Evolutionary conservation across 169 alveolate species (phyloP).

Genomic region (Cryptosporidium ubiquitum): DNA sequence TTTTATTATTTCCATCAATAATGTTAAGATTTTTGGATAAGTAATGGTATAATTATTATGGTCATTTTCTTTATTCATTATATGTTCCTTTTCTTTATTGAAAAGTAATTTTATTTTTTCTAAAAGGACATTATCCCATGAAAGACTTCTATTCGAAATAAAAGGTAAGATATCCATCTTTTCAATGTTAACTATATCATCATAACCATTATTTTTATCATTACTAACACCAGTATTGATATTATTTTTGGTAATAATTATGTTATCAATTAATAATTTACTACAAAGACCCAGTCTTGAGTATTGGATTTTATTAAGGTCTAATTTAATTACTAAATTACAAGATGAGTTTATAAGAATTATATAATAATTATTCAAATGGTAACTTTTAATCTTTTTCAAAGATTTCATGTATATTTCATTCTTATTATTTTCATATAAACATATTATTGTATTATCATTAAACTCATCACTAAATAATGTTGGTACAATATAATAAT

Average conservation of each 20-base stretch:
- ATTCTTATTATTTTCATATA: neutral
- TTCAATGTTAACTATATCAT: neutral
- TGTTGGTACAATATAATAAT: constrained; percentile 52
- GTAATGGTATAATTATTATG: neutral
- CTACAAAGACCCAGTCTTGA: neutral
- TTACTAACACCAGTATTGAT: too few relatives aligned
- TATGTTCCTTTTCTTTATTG: neutral
- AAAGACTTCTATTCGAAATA: constrained; percentile 1
- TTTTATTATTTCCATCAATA: constrained; percentile 24
- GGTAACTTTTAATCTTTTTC: neutral
- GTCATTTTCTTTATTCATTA: neutral
- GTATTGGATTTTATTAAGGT: constrained; percentile 11
- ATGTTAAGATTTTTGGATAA: neutral
- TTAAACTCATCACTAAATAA: constrained; percentile 29
- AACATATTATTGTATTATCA: constrained; percentile 28
- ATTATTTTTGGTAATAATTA: neutral
- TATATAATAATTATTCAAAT: neutral
- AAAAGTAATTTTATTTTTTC: neutral
- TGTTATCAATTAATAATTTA: neutral
- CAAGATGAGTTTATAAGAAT: constrained; percentile 9
- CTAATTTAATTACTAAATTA: neutral
- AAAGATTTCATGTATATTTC: constrained; percentile 5
- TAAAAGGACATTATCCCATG: constrained; percentile 13
- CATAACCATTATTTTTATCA: neutral
- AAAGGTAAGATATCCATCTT: constrained; percentile 42